These are phyloP conservation scores for Lodderomyces jiufengensis DNA, from an alignment of 1,139 yeast genomes.

Conservation along the genomic window DNA sequence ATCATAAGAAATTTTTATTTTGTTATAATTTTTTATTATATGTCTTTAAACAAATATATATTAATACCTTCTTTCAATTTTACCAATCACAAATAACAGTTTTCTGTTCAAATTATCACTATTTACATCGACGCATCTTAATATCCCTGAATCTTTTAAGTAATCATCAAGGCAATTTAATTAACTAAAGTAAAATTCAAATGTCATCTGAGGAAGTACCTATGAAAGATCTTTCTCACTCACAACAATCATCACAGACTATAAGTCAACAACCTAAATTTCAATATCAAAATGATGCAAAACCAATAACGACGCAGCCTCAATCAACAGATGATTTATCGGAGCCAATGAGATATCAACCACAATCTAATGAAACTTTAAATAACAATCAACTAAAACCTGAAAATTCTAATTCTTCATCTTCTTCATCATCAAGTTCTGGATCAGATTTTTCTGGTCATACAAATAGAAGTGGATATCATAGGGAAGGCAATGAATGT, in stretches of 20 bases:
- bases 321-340: neutral
- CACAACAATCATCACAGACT: neutral
- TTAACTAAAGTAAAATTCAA: too few relatives aligned
- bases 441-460: conserved; percentile 12
- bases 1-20: too few relatives aligned
- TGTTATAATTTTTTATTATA: too few relatives aligned
- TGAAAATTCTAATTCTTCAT: conserved; percentile 1
- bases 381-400: neutral
- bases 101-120: too few relatives aligned
- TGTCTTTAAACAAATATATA: too few relatives aligned
- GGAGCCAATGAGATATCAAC: neutral
- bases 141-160: too few relatives aligned
- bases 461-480: conserved; percentile 26
- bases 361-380: neutral
- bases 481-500: conserved; percentile 37
- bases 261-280: conserved; percentile 1
- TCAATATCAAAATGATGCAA: neutral
- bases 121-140: too few relatives aligned
- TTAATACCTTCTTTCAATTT: too few relatives aligned
- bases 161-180: too few relatives aligned
- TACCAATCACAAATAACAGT: too few relatives aligned
- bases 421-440: conserved; percentile 3
- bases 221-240: neutral
- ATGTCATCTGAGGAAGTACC: neutral
- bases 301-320: neutral